Evolutionary conservation across 2,329 filamentous ascomycete genomes (phyloP).

Genomic region (Stachybotrys chartarum): DNA sequence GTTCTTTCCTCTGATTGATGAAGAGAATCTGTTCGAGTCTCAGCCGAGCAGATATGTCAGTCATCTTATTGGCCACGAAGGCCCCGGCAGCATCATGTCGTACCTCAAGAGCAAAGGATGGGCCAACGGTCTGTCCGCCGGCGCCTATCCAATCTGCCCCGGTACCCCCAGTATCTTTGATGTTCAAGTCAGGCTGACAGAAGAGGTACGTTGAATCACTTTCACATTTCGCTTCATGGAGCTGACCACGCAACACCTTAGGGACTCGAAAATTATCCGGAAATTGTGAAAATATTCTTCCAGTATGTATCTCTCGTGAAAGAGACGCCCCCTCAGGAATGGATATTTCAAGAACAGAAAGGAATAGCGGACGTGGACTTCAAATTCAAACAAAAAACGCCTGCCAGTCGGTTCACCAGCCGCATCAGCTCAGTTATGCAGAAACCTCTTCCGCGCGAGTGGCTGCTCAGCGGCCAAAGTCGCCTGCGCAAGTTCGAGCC

Average conservation of each 20-base stretch:
- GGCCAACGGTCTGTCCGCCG: slow-evolving; percentile 77
- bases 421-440: slow-evolving; percentile 84
- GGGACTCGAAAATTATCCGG: slow-evolving; percentile 71
- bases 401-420: slow-evolving; percentile 83
- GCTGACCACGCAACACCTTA: slow-evolving; percentile 11
- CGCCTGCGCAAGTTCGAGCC: slow-evolving; percentile 76
- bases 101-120: slow-evolving; percentile 87
- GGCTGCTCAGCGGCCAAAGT: slow-evolving; percentile 74
- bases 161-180: slow-evolving; percentile 73
- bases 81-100: slow-evolving; percentile 83
- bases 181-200: slow-evolving; percentile 71
- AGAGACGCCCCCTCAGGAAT: slow-evolving; percentile 74
- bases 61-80: slow-evolving; percentile 87
- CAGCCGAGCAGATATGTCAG: slow-evolving; percentile 82
- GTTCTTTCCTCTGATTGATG: slow-evolving; percentile 78
- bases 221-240: not conserved
- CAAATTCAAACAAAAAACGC: slow-evolving; percentile 88
- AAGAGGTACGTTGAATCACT: slow-evolving; percentile 50
- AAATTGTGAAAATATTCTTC: slow-evolving; percentile 78
- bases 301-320: slow-evolving; percentile 85
- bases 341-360: slow-evolving; percentile 92
- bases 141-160: slow-evolving; percentile 67
- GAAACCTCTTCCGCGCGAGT: slow-evolving; percentile 76
- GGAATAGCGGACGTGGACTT: slow-evolving; percentile 89
- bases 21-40: slow-evolving; percentile 70